A percentile compares a stretch with the other conserved stretches of the same genome.
These are phyloP conservation scores for Aspergillus fructus DNA, from an alignment of 2,329 filamentous ascomycete genomes.

Conservation along the genomic window DNA sequence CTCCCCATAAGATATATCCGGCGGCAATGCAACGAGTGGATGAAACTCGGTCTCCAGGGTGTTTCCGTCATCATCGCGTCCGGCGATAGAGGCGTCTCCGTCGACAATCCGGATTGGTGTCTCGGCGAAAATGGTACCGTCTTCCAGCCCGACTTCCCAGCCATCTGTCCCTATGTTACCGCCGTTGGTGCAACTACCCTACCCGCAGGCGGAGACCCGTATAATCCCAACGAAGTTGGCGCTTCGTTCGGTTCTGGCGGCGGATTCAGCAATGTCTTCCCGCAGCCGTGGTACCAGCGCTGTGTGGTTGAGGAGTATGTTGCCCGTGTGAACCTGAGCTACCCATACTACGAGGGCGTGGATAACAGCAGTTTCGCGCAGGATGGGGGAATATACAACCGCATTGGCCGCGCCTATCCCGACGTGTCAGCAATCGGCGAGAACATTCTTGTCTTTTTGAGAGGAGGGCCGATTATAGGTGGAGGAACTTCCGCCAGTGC, in stretches of 20 bases:
- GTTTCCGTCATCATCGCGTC: constrained; percentile 32
- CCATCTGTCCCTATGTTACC: constrained; percentile 54
- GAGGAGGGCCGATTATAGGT: background rate
- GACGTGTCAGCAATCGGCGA: constrained; percentile 50
- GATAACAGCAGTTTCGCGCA: constrained; percentile 29
- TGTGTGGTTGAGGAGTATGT: constrained; percentile 45
- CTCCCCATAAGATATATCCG: constrained; percentile 56
- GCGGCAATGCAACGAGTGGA: constrained; percentile 47
- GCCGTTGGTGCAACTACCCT: constrained; percentile 44
- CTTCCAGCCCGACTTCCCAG: constrained; percentile 52
- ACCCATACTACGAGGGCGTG: constrained; percentile 32
- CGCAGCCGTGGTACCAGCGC: constrained; percentile 44
- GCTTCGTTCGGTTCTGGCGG: constrained; percentile 40
- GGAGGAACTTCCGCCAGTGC: background rate
- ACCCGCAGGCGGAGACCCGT: constrained; percentile 16
- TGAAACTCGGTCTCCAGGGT: constrained; percentile 50
- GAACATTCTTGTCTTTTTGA: constrained; percentile 24
- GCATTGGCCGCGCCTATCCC: constrained; percentile 49
- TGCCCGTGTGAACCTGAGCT: constrained; percentile 24
- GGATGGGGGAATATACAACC: constrained; percentile 42
- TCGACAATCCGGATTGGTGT: constrained; percentile 34
- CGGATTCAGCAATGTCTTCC: constrained; percentile 50
- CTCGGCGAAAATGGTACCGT: constrained; percentile 41
- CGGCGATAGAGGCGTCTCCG: constrained; percentile 30
- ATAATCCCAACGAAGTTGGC: background rate